These are phyloP conservation scores for Clavispora fructus DNA, from an alignment of 805 yeast species.

Conservation along the genomic window DNA sequence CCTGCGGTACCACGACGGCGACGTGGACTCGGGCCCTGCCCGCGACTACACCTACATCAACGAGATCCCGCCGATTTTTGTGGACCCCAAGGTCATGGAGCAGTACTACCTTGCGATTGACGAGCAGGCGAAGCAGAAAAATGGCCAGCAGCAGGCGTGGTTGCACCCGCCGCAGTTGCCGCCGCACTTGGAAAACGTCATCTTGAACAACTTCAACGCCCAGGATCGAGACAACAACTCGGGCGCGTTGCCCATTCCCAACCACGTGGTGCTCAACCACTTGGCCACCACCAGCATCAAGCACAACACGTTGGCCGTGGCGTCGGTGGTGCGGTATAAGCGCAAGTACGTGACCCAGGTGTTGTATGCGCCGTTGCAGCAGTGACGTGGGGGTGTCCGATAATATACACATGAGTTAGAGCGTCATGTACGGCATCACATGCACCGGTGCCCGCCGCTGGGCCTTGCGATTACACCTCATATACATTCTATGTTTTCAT, in stretches of 20 bases:
- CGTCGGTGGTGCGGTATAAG: conserved; percentile 82
- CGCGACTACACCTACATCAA: conserved; percentile 45
- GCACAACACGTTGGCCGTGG: conserved; percentile 90
- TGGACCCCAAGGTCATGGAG: conserved; percentile 84
- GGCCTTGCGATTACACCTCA: no score
- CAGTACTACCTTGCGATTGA: conserved; percentile 76
- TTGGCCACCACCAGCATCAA: conserved; percentile 93
- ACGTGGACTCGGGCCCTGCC: conserved; percentile 19
- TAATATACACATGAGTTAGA: not conserved
- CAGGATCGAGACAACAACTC: conserved; percentile 70
- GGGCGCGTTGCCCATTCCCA: conserved; percentile 89
- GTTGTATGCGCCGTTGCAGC: conserved; percentile 67
- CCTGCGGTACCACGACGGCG: conserved; percentile 65
- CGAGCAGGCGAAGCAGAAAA: conserved; percentile 54
- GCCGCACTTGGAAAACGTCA: conserved; percentile 92
- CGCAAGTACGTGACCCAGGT: conserved; percentile 89
- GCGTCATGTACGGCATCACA: no score
- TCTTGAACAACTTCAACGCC: conserved; percentile 64
- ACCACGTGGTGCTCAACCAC: conserved; percentile 90
- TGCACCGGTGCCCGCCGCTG: no score
- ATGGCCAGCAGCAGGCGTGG: conserved; percentile 54
- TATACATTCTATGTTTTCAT: no score
- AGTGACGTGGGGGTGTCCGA: not conserved
- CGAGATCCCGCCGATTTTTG: conserved; percentile 76
- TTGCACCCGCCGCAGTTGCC: conserved; percentile 95